These are phyloP conservation scores for Pichia sp. DNA, from an alignment of 1,139 yeast species.

Conservation along the genomic window DNA sequence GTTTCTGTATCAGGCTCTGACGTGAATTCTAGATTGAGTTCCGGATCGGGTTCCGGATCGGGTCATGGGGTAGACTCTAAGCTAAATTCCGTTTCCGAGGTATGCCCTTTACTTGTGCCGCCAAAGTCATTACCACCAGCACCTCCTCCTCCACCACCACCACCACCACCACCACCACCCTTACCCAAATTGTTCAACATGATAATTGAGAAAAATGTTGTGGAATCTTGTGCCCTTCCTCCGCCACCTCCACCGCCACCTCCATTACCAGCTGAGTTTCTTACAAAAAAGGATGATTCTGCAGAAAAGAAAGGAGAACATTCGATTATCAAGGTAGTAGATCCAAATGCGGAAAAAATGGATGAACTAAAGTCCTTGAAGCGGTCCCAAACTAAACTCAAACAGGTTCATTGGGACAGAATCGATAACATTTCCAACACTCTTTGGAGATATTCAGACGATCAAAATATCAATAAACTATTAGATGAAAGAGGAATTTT, in stretches of 20 bases:
- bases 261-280: background rate
- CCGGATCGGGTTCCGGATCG: slow-evolving; percentile 7
- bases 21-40: slow-evolving; percentile 4
- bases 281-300: background rate
- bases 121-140: slow-evolving; percentile 6
- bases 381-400: slow-evolving; percentile 63
- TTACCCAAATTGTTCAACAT: background rate
- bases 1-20: slow-evolving; percentile 11
- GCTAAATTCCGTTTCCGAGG: no score
- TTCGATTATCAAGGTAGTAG: slow-evolving; percentile 11
- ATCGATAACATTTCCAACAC: slow-evolving; percentile 68
- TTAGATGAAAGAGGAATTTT: slow-evolving; percentile 69
- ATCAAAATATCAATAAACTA: slow-evolving; percentile 44
- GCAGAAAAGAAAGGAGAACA: background rate
- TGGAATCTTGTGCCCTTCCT: background rate
- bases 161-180: slow-evolving; percentile 3
- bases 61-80: background rate
- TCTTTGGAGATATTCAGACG: slow-evolving; percentile 67
- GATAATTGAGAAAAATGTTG: no score
- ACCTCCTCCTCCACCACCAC: slow-evolving; percentile 7
- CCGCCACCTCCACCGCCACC: slow-evolving; percentile 9
- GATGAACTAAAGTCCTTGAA: slow-evolving; percentile 22
- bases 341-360: slow-evolving; percentile 14
- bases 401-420: slow-evolving; percentile 95
- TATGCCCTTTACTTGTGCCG: background rate